Evolutionary conservation across 1,284 basidiomycete species (phyloP), one percentile per base, ranked within the genome.

Genomic region (Pholiota adiposa): DNA sequence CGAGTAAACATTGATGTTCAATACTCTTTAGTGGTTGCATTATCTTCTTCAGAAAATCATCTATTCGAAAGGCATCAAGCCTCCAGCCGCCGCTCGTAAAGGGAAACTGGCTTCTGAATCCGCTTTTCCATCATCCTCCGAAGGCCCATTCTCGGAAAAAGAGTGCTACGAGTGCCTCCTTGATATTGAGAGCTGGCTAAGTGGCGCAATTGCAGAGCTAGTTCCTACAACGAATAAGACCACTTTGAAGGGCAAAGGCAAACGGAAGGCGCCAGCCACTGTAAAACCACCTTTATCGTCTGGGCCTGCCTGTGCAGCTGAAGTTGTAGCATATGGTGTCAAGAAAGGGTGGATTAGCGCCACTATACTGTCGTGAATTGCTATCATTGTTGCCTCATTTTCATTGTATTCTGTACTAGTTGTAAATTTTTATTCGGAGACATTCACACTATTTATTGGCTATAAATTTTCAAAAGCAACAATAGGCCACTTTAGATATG

Each of bases 1-100:
- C 27, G 6, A 18, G 16, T 11, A 49, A n/a, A 19, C 18, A 23
- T 11, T 55, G 9, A 51, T 50, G 27, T 44, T 48, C 38, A 34
- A 58, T 21, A 60, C n/a, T 33, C 31, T 49, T 29, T 40, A 94
- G 92, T 96, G 94, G 93, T 76, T 96, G 19, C 90, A 93, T 65
- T 94, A 95, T 72, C 79, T 96, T 49, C 73, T 74, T 12, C 74
- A 77, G 54, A 94, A 95, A 72, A 81, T 96, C 19, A 74, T 96
- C 2, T 75, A 83, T 23, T 80, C 78, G 41, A 94, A 94, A 71
- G 82, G 83, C 31, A 77, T 94, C 29, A 86, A 83, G 59, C 72
- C 79, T 44, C 86, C 88, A 2, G 56, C 73, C 51, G 61, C 55
- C 19, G 68, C 73, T 41, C 72, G 76, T n/a, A 77, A 77, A 65